Conservation (phyloP, 331 rosid species). For the Cucumis variabilis region DNA sequence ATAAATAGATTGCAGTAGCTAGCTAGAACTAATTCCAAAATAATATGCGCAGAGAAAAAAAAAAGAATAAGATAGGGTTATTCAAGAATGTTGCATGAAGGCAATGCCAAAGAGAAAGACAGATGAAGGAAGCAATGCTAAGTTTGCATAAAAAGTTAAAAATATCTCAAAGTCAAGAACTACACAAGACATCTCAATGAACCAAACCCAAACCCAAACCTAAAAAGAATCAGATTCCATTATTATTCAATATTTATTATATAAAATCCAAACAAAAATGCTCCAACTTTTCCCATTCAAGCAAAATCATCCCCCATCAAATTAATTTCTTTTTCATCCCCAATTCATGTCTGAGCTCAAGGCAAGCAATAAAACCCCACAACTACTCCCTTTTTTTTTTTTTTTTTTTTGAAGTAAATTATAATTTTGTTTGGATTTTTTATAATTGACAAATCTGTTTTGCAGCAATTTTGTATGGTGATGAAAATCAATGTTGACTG, state of each 20-base stretch:
- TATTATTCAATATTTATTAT: background rate
- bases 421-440: background rate
- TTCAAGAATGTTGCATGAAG: slow-evolving; percentile 23
- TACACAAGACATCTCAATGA: background rate
- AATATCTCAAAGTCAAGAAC: background rate
- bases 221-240: slow-evolving; percentile 10
- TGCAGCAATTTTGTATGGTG: slow-evolving; percentile 74
- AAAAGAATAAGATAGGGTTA: background rate
- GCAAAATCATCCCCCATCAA: background rate
- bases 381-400: background rate
- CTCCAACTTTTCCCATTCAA: background rate
- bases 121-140: slow-evolving; percentile 10
- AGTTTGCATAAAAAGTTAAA: slow-evolving; percentile 8
- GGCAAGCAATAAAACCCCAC: background rate
- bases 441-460: background rate
- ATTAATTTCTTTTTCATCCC: background rate
- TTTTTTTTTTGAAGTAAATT: background rate
- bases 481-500: slow-evolving; percentile 81
- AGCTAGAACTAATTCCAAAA: background rate
- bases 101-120: slow-evolving; percentile 25
- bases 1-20: too few relatives aligned
- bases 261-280: background rate
- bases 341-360: slow-evolving; percentile 11
- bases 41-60: too few relatives aligned
- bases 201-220: slow-evolving; percentile 11